Conservation (phyloP, 2,329 filamentous ascomycete species). For the Talaromyces albobiverticillius region DNA sequence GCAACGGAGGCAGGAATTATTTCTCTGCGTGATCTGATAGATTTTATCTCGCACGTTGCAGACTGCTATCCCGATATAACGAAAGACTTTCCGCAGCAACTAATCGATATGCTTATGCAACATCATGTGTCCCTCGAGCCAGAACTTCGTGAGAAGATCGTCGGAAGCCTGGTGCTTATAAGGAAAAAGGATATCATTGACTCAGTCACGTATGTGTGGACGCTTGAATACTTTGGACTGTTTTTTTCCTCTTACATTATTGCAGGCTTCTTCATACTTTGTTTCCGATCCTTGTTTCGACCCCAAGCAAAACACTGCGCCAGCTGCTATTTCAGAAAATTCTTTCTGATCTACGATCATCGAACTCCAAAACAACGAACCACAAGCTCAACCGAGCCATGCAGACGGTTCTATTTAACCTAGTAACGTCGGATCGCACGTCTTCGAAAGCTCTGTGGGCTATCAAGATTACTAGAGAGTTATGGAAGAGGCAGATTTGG, state of each 20-base stretch:
- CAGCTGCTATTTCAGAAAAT: slow-evolving; percentile 86
- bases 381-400: slow-evolving; percentile 91
- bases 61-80: slow-evolving; percentile 88
- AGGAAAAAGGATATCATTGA: slow-evolving; percentile 90
- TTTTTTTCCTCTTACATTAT: slow-evolving; percentile 1
- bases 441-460: slow-evolving; percentile 92
- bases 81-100: slow-evolving; percentile 70
- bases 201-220: slow-evolving; percentile 58
- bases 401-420: slow-evolving; percentile 88
- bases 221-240: background rate
- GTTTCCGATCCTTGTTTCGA: slow-evolving; percentile 92
- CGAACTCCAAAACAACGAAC: slow-evolving; percentile 83
- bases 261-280: slow-evolving; percentile 72
- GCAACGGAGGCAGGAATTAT: slow-evolving; percentile 75
- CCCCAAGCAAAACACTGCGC: slow-evolving; percentile 84
- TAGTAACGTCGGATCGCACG: slow-evolving; percentile 79
- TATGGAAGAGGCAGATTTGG: slow-evolving; percentile 97
- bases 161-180: slow-evolving; percentile 82
- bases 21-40: slow-evolving; percentile 85
- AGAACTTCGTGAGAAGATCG: slow-evolving; percentile 89
- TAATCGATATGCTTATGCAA: slow-evolving; percentile 74
- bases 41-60: slow-evolving; percentile 89
- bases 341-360: slow-evolving; percentile 80
- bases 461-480: slow-evolving; percentile 87
- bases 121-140: slow-evolving; percentile 81